Base-by-base conservation (phyloP, 306 rosid species). In the Macrotyloma uniflorum region DNA sequence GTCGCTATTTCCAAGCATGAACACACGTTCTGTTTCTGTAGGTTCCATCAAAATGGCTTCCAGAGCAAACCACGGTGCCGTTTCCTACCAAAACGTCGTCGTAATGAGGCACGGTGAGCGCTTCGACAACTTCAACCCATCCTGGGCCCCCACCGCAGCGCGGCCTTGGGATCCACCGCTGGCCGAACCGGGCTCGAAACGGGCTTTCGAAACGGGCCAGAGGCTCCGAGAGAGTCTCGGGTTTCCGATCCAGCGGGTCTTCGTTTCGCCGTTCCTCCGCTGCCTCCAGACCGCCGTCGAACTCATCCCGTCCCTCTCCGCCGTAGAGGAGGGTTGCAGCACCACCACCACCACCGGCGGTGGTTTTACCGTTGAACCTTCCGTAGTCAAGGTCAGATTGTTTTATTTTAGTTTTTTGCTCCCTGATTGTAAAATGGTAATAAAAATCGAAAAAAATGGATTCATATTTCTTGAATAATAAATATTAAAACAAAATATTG, bases 51-150 rank as follows among this genome's bases (percentile, higher is more conserved):
- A 73, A 64, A 85, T 85, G 88, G 74, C 53, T 62, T 67, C 66
- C 3, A 43, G 50, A 46, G 75, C 11, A 66, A 35, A 18, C 14
- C 78, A 43, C 5, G 15, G 18, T 8, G 26, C 85, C 22, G 55
- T 72, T 49, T 75, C 28, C 55, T 49, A 77, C 86, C 97, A 94
- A 9, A 87, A 86, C 86, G 84, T 92, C 53, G 83, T 95, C 76
- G 92, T 92, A 35, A 89, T 95, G 90, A 88, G 98, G 62, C 98
- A 95, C 79, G 96, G 90, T 20, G 97, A 92, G 14, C 97, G 97
- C 19, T 18, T 86, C 35, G 97, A 92, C 74, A 92, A 92, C 86
- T 72, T 87, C 54, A 93, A 83, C 1, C 90, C 83, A 0, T 59
- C 23, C 1, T 90, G 98, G 98, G 32, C 78, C 1, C 26, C 82